A percentile compares a stretch with the other conserved stretches of the same genome.
Conservation (phyloP, 2,329 filamentous ascomycete species). For the Monascus ruber region DNA sequence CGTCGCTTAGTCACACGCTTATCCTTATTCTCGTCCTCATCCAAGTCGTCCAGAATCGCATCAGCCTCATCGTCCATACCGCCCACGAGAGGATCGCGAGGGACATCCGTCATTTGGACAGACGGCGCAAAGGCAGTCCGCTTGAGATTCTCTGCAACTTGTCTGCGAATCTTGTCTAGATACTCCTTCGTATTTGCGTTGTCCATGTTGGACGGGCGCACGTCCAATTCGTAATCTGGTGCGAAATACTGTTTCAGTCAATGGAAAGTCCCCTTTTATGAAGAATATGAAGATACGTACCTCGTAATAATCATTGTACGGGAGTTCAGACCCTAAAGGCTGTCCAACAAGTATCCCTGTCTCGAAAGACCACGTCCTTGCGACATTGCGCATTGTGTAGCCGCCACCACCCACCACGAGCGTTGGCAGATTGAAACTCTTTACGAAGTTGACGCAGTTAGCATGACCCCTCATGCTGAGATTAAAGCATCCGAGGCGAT, state of each 20-base stretch:
- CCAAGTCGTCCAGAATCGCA: constrained; percentile 55
- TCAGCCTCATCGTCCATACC: constrained; percentile 55
- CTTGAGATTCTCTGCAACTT: constrained; percentile 56
- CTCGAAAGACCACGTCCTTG: constrained; percentile 55
- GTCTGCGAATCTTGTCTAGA: constrained; percentile 54
- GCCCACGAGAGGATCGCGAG: constrained; percentile 41
- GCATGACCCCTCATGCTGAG: constrained; percentile 59
- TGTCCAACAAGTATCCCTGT: constrained; percentile 73
- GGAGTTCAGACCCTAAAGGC: constrained; percentile 68
- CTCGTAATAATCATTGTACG: constrained; percentile 93
- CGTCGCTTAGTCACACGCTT: constrained; percentile 67
- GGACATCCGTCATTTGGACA: constrained; percentile 54
- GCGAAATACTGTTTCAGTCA: constrained; percentile 46
- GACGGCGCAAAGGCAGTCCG: constrained; percentile 52
- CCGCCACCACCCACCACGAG: constrained; percentile 57
- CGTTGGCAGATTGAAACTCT: constrained; percentile 54
- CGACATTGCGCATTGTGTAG: constrained; percentile 57
- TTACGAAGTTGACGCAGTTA: constrained; percentile 59
- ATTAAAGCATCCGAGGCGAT: constrained; percentile 59
- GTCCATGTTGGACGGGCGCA: constrained; percentile 61
- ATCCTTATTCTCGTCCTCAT: constrained; percentile 81
- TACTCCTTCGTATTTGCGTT: constrained; percentile 60
- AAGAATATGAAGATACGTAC: constrained; percentile 21
- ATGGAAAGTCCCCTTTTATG: neutral
- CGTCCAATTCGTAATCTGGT: constrained; percentile 58